Conservation (phyloP, 164 flowering plant species). For the Vitis vinifera region ASM3070453v1 NC_081815.1:11512001-11512500, state of each 20-base stretch:
- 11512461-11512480: too few species aligned
- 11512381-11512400: constrained; percentile 96
- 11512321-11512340: constrained; percentile 85
- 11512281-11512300: constrained; percentile 97
- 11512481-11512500: too few species aligned
- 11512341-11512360: constrained; percentile 99
- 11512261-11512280: constrained; percentile 77
- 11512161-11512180: constrained; percentile 98
- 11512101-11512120: constrained; percentile 90
- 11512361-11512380: constrained; percentile 98
- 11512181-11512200: constrained; percentile 93
- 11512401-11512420: constrained; percentile 73
- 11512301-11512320: constrained; percentile 91
- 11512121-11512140: constrained; percentile 98
- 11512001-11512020: constrained; percentile 98
- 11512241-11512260: constrained; percentile 94
- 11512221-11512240: constrained; percentile 98
- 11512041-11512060: constrained; percentile 95
- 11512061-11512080: constrained; percentile 91
- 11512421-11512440: constrained; percentile 93
- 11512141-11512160: constrained; percentile 97
- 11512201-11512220: constrained; percentile 99
- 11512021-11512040: constrained; percentile 94
- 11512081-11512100: constrained; percentile 98
- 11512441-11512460: constrained; percentile 31